Percentiles rank a stretch among this genome's conserved stretches.
phyloP scores from a whole-genome alignment of 2,329 filamentous ascomycete genomes.

The Fusarium succisae region DNA sequence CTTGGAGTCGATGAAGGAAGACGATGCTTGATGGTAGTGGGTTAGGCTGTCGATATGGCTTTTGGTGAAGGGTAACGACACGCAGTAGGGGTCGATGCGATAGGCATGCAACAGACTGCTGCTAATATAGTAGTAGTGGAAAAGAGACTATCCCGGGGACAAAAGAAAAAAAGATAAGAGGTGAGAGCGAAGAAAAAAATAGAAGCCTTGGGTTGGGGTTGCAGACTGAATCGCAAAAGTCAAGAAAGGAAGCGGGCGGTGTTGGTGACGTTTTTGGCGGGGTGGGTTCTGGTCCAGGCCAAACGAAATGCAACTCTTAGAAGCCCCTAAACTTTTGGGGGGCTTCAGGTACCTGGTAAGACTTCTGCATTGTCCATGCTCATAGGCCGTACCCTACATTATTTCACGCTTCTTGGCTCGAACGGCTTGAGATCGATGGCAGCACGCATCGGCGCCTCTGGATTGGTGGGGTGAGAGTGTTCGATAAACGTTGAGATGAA shows the following conservation, averaged over 20 bases:
- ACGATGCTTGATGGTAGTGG: slow-evolving; percentile 7
- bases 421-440: slow-evolving; percentile 2
- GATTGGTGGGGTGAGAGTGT: slow-evolving; percentile 13
- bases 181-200: slow-evolving; percentile 1
- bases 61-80: not conserved
- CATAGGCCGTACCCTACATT: slow-evolving; percentile 17
- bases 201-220: slow-evolving; percentile 27
- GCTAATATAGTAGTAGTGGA: not conserved
- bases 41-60: not conserved
- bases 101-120: not conserved
- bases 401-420: slow-evolving; percentile 6
- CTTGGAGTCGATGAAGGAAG: slow-evolving; percentile 8
- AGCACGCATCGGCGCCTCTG: slow-evolving; percentile 17
- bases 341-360: slow-evolving; percentile 12
- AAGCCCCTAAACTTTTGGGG: not conserved
- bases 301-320: not conserved
- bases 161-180: slow-evolving; percentile 2
- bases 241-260: slow-evolving; percentile 35
- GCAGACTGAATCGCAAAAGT: slow-evolving; percentile 42
- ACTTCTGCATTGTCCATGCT: slow-evolving; percentile 2
- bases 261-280: slow-evolving; percentile 42
- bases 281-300: slow-evolving; percentile 16
- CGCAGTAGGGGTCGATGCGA: not conserved
- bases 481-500: slow-evolving; percentile 2
- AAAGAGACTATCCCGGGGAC: not conserved